Conservation (phyloP, 1,139 yeast genomes). For the Saccharomyces hybrid region DNA sequence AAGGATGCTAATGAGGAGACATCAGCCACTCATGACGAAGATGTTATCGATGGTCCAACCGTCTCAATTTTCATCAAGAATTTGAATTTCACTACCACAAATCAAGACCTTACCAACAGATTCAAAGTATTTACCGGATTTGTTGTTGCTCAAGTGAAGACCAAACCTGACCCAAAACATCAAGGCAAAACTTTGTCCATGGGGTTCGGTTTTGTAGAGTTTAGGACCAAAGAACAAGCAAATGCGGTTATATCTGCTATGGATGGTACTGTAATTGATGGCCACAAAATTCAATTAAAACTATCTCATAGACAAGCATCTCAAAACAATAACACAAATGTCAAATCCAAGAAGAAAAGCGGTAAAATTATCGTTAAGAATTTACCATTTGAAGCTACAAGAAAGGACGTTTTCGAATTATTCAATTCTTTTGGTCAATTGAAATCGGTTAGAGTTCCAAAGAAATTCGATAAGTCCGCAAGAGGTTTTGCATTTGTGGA, state of each 20-base stretch:
- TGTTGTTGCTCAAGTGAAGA: constrained; percentile 74
- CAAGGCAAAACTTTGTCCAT: constrained; percentile 62
- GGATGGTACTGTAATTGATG: constrained; percentile 78
- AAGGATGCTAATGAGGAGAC: constrained; percentile 21
- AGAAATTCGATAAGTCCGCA: constrained; percentile 89
- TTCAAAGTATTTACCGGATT: constrained; percentile 75
- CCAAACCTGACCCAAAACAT: constrained; percentile 80
- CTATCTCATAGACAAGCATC: constrained; percentile 66
- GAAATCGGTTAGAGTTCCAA: constrained; percentile 92
- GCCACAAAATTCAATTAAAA: constrained; percentile 84
- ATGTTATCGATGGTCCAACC: constrained; percentile 55
- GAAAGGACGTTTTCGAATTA: constrained; percentile 83
- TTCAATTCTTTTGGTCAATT: constrained; percentile 92
- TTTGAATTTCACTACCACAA: constrained; percentile 75
- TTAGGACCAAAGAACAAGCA: constrained; percentile 71
- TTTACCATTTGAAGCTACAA: constrained; percentile 91
- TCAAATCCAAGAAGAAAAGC: constrained; percentile 37
- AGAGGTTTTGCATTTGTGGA: constrained; percentile 98
- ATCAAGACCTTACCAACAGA: constrained; percentile 46
- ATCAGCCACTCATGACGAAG: constrained; percentile 35
- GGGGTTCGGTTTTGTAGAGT: constrained; percentile 98
- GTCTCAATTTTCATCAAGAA: constrained; percentile 88
- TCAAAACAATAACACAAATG: constrained; percentile 18
- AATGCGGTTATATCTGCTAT: constrained; percentile 61
- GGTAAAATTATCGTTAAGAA: constrained; percentile 89